phyloP scores from a whole-genome alignment of 495 filamentous ascomycete species.

The Hypoxylon cercidicola region DNA sequence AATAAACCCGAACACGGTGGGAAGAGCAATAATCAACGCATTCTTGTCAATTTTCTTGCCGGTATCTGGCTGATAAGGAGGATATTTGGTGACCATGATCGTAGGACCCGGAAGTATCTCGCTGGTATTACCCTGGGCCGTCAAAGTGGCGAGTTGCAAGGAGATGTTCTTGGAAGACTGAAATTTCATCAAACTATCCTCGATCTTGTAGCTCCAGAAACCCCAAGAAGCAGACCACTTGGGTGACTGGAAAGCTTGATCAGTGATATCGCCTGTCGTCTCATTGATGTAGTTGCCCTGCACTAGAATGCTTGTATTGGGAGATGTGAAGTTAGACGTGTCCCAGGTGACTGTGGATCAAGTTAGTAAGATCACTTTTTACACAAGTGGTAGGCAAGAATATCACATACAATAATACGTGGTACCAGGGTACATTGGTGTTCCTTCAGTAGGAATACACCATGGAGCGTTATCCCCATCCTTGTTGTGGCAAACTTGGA shows the following conservation, averaged over 20 bases:
- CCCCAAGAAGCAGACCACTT: slow-evolving; percentile 49
- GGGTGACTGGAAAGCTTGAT: slow-evolving; percentile 51
- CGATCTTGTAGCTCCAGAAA: slow-evolving; percentile 54
- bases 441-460: slow-evolving; percentile 49
- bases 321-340: slow-evolving; percentile 50
- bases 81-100: slow-evolving; percentile 41
- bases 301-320: slow-evolving; percentile 49
- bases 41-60: slow-evolving; percentile 33
- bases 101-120: slow-evolving; percentile 47
- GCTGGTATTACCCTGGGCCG: slow-evolving; percentile 20
- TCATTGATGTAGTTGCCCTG: slow-evolving; percentile 51
- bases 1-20: slow-evolving; percentile 51
- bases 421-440: slow-evolving; percentile 45
- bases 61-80: slow-evolving; percentile 30
- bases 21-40: slow-evolving; percentile 54
- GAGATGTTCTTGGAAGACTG: slow-evolving; percentile 52
- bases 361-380: slow-evolving; percentile 8
- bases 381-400: not conserved
- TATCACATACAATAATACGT: slow-evolving; percentile 52
- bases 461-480: slow-evolving; percentile 53
- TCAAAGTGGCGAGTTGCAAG: slow-evolving; percentile 48
- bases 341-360: slow-evolving; percentile 56
- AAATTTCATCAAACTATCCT: slow-evolving; percentile 41
- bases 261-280: slow-evolving; percentile 41
- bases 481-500: slow-evolving; percentile 51